Base-by-base conservation (phyloP, 2,329 filamentous ascomycete genomes). In the Diaporthe humulicola region DNA sequence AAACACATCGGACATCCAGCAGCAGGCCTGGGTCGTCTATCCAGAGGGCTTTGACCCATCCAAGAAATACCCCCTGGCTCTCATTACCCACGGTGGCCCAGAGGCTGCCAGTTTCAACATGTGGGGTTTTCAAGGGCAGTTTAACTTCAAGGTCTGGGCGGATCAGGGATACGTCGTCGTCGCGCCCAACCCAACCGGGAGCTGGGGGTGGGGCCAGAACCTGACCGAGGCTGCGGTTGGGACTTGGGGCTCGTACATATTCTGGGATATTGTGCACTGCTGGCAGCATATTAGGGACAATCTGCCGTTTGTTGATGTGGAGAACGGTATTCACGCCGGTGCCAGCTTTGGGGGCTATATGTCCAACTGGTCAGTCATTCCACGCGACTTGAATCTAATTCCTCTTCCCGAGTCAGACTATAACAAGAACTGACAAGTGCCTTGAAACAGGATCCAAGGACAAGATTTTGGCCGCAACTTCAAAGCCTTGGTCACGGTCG, bases 101-200 rank as follows among this genome's bases (percentile, higher is more conserved):
- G 64, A 67, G 33, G 28, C 42, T 36, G 64, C 45, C 30, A 67
- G 33, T 10, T 67, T 67, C 30, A 67, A 67, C 30, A 67, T 67
- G 45, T 67, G 64, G 64, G 33, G 64, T 2, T 67, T 36, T 6
- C 8, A 52, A 19, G 45, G 42, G 28, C 64, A 67, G 45, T 67
- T 67, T 12, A 67, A 67, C 42, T 67, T 38, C 45, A 67, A 67
- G 64, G 45, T 52, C 45, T 67, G 64, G 64, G 45, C 64, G 5
- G 64, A 67, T 22, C 64, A 67, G 45, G 64, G 64, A 22, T 67
- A 67, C 22, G 45, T 67, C 64, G 64, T 67, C 9, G 45, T 67
- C 19, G 30, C 64, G 8, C 64, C 64, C 40, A 67, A 67, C 40
- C 40, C 64, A 10, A 67, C 30, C 4, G 64, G 64, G 1, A 50